Conservation (phyloP, 1,284 basidiomycete species). For the Rugosomyces carneus region DNA sequence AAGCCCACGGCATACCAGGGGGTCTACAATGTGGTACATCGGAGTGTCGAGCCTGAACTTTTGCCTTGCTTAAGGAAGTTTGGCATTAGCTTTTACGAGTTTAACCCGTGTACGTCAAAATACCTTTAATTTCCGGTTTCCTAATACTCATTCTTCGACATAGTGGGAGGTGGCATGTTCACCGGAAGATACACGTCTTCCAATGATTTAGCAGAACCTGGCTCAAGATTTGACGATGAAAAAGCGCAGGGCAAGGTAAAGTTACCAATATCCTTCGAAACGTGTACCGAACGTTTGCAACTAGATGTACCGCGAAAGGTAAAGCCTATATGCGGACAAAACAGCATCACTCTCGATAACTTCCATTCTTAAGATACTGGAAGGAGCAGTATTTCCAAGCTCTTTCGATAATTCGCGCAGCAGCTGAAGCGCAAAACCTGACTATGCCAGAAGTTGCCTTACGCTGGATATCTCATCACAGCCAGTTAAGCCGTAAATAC, state of each 20-base stretch:
- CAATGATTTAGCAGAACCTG: constrained; percentile 29
- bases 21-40: constrained; percentile 49
- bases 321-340: neutral
- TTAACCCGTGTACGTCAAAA: constrained; percentile 35
- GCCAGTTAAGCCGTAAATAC: constrained; percentile 38
- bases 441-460: constrained; percentile 45
- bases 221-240: constrained; percentile 38
- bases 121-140: neutral
- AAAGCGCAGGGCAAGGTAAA: constrained; percentile 28
- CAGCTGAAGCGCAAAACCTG: constrained; percentile 35
- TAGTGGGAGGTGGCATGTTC: constrained; percentile 40
- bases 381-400: constrained; percentile 45
- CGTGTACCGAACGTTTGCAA: neutral
- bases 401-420: constrained; percentile 30
- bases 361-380: constrained; percentile 32
- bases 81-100: constrained; percentile 56
- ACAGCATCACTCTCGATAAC: neutral
- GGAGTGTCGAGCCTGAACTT: constrained; percentile 51
- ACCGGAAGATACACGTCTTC: constrained; percentile 32
- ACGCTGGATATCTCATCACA: constrained; percentile 50
- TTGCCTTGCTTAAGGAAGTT: constrained; percentile 59
- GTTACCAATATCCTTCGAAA: neutral
- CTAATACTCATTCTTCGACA: neutral
- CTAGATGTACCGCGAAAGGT: constrained; percentile 29
- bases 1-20: constrained; percentile 69